These are phyloP conservation scores for Shiraia sp. DNA, from an alignment of 2,329 filamentous ascomycete genomes.

Conservation along the genomic window DNA sequence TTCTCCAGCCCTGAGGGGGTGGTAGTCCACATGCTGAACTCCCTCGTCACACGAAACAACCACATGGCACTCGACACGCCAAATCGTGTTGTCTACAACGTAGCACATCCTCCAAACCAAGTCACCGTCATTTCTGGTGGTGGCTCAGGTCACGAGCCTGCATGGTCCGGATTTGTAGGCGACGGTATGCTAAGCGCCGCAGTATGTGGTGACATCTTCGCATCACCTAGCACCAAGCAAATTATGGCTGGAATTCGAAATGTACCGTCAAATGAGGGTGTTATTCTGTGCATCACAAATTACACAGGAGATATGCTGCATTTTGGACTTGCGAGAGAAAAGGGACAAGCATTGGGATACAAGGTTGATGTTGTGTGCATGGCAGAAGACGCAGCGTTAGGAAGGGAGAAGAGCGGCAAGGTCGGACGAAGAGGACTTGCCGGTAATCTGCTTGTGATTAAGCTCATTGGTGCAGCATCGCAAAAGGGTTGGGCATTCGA, in stretches of 20 bases:
- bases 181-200: conserved; percentile 54
- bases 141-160: conserved; percentile 54
- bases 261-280: conserved; percentile 50
- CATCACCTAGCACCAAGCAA: conserved; percentile 53
- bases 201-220: conserved; percentile 55
- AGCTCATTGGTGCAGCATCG: conserved; percentile 52
- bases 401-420: conserved; percentile 53
- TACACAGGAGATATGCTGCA: conserved; percentile 56
- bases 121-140: conserved; percentile 54
- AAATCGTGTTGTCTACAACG: conserved; percentile 55
- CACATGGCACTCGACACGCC: conserved; percentile 50
- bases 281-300: conserved; percentile 55
- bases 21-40: conserved; percentile 54
- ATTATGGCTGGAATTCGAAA: conserved; percentile 54
- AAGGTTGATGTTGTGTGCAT: conserved; percentile 54
- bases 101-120: conserved; percentile 48
- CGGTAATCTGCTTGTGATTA: conserved; percentile 56
- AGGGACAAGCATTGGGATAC: conserved; percentile 50
- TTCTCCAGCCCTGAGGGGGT: conserved; percentile 56
- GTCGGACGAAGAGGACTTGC: conserved; percentile 55
- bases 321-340: conserved; percentile 54
- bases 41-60: conserved; percentile 51
- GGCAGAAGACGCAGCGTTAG: conserved; percentile 55
- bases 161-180: conserved; percentile 55
- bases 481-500: conserved; percentile 51